Base-by-base conservation (phyloP, 1,284 basidiomycete species). In the Sporisorium iseilematis-ciliati region DNA sequence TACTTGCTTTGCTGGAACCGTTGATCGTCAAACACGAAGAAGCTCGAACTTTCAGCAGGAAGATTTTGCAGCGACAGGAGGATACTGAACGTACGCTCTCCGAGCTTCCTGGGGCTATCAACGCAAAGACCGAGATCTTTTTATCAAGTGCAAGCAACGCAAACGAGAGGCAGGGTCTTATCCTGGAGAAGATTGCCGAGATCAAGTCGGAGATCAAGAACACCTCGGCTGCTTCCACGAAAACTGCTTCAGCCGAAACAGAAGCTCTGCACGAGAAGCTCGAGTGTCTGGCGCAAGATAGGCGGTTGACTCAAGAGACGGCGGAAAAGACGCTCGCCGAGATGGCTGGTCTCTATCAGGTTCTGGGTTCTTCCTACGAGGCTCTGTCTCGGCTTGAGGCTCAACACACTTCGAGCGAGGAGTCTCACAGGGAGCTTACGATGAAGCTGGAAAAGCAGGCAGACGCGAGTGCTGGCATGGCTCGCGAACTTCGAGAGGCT, bases 101-200 rank as follows among this genome's bases (percentile, higher is more conserved):
- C 6, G 76, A 75, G 42, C 54, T 82, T 12, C 80, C 80, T 2
- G 57, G 58, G 1, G 75, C 79, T 1, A 76, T 82, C 70, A 81
- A 77, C 23, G 78, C 78, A 25, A 82, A 82, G 71, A 72, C 75
- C 18, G 79, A 81, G 61, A 71, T 81, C 48, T 76, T 82, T 56
- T 54, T 82, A 3, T 68, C 72, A 2, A 65, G 60, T 23, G 62
- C 71, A 11, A 31, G 53, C 40, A 58, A 65, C 6, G 40, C 57
- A 16, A 58, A 55, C 48, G 57, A 57, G 43, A 57, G 50, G 45
- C 62, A 72, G 57, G 50, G 46, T 10, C 38, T 60, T 4, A 58
- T 64, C 7, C 45, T 66, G 18, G 49, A 64, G 16, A 50, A 60
- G 23, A 46, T 73, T 10, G 61, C 38, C 2, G 60, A 63, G 70